Evolutionary conservation across 805 yeast species (phyloP).

Genomic region (Lipomyces chichibuensis): DNA sequence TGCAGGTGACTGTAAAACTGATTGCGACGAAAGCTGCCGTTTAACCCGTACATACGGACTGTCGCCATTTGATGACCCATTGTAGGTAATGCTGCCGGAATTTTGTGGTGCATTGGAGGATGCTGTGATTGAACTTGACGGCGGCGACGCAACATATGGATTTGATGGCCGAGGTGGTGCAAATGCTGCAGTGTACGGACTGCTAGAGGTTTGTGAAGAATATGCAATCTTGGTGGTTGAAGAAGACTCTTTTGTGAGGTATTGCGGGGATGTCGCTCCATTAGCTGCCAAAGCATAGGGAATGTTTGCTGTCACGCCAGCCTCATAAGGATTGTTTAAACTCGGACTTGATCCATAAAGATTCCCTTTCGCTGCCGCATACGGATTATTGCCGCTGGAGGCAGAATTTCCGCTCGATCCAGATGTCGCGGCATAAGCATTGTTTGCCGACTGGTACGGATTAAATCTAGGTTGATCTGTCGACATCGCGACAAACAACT

Average conservation of each 20-base stretch:
- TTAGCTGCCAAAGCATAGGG: background rate
- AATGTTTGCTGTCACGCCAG: background rate
- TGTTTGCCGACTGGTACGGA: slow-evolving; percentile 1
- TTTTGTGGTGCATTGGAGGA: background rate
- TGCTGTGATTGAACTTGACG: background rate
- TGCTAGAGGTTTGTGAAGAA: background rate
- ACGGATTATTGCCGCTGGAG: background rate
- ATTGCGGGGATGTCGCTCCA: background rate
- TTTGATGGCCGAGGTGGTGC: slow-evolving; percentile 4
- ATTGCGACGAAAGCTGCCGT: background rate
- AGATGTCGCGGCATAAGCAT: background rate
- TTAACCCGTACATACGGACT: slow-evolving; percentile 5
- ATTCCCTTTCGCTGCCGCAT: background rate
- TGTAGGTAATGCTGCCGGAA: background rate
- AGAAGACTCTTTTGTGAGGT: background rate
- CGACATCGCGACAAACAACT: background rate
- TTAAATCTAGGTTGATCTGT: background rate
- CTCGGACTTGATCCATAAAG: background rate
- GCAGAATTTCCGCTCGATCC: background rate
- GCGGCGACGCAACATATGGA: slow-evolving; percentile 4
- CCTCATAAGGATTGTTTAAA: slow-evolving; percentile 4
- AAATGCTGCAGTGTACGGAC: background rate
- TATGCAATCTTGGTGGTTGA: background rate
- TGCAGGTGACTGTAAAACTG: background rate
- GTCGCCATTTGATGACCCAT: background rate